phyloP scores from a whole-genome alignment of 371 early-diverging fungal genomes.

The Dinochytrium kinnereticum region DNA sequence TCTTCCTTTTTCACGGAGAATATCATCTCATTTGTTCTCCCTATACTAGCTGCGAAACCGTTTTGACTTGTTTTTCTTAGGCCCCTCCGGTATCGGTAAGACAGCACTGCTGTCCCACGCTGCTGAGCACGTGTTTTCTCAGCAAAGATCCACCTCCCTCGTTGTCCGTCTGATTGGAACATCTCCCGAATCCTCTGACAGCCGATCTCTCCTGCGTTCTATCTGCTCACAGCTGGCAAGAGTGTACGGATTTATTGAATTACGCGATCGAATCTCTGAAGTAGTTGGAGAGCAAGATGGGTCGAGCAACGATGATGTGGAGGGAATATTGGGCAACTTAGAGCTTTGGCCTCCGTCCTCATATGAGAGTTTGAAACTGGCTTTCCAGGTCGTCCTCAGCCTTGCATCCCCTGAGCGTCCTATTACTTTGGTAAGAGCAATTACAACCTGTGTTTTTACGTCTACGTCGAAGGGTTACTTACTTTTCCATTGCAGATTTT shows the following conservation, averaged over 20 bases:
- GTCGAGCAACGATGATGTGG: constrained; percentile 18
- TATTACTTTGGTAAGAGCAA: constrained; percentile 22
- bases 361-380: constrained; percentile 31
- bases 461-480: too few relatives aligned
- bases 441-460: too few relatives aligned
- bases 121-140: constrained; percentile 13
- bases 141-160: constrained; percentile 6
- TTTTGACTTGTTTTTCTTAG: constrained; percentile 1
- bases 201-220: constrained; percentile 23
- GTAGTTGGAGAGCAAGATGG: constrained; percentile 21
- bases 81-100: constrained; percentile 34
- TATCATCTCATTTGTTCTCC: too few relatives aligned
- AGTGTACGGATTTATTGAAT: constrained; percentile 22
- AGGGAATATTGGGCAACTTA: constrained; percentile 28
- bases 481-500: constrained; percentile 20
- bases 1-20: too few relatives aligned
- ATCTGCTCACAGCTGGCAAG: constrained; percentile 31
- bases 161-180: constrained; percentile 27
- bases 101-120: constrained; percentile 24
- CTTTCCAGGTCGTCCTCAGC: constrained; percentile 28
- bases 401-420: constrained; percentile 26
- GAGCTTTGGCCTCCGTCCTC: constrained; percentile 34
- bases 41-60: too few relatives aligned
- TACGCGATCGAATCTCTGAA: constrained; percentile 21
- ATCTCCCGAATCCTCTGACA: constrained; percentile 24